A percentile compares a stretch with the other conserved stretches of the same genome.
phyloP scores from a whole-genome alignment of 2,329 filamentous ascomycete species.

The Diaporthe vaccinii region DNA sequence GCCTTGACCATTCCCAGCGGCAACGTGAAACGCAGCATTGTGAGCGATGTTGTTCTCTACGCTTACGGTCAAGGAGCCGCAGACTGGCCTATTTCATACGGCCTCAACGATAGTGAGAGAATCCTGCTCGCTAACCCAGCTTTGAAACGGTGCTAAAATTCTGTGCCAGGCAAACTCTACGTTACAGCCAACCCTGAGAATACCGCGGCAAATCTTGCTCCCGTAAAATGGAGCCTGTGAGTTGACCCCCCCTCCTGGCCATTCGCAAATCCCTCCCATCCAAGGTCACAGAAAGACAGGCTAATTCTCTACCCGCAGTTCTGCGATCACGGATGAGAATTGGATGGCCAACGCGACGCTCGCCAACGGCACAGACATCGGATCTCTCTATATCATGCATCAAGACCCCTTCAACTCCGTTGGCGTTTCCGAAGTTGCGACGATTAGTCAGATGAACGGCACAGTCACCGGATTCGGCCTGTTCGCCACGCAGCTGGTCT shows the following conservation, averaged over 20 bases:
- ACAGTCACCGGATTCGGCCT: slow-evolving; percentile 44
- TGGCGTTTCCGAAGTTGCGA: slow-evolving; percentile 22
- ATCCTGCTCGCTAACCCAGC: background rate
- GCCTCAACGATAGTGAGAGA: slow-evolving; percentile 41
- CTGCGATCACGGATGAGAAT: slow-evolving; percentile 41
- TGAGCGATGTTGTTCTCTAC: slow-evolving; percentile 42
- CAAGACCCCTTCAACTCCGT: slow-evolving; percentile 23
- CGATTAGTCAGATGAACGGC: slow-evolving; percentile 40
- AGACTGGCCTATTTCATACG: slow-evolving; percentile 42
- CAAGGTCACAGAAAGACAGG: background rate
- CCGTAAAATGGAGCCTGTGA: slow-evolving; percentile 14
- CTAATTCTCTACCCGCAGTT: background rate
- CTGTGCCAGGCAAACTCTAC: background rate
- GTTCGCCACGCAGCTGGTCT: slow-evolving; percentile 44
- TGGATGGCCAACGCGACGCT: slow-evolving; percentile 44
- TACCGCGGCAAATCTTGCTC: background rate
- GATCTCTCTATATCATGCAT: slow-evolving; percentile 40
- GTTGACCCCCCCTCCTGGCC: too few species aligned
- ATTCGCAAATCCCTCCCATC: background rate
- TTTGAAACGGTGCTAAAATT: background rate
- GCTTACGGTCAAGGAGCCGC: slow-evolving; percentile 43
- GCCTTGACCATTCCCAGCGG: slow-evolving; percentile 17
- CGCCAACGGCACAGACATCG: slow-evolving; percentile 41
- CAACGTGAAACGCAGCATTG: slow-evolving; percentile 38
- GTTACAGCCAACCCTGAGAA: background rate